Base-by-base conservation (phyloP, 805 yeast species). In the Myxozyma kluyveri region DNA sequence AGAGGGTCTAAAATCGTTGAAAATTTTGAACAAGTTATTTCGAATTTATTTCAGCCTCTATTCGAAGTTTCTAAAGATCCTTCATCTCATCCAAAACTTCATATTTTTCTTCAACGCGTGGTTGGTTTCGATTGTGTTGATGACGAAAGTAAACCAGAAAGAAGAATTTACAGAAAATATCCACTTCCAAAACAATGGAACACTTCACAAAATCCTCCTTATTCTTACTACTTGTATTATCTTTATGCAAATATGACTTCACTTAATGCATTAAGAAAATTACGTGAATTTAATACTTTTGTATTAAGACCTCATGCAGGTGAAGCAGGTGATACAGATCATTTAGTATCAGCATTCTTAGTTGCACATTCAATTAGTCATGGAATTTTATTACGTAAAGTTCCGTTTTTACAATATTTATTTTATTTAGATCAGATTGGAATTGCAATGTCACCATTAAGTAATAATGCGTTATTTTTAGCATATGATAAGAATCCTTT, bases 251-350 rank as follows among this genome's bases (percentile, higher is more conserved):
- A 90, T 69, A 69, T 93, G 69, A 81, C 95, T 1, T 80, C 96
- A 6, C 76, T 93, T 68, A 93, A 93, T 66, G 82, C 84, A 58
- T 85, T 91, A 81, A 80, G 99, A 70, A 72, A 75, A 31, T 76
- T 73, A 52, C 77, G 90, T 52, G 85, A 86, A 0, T 86, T 81
- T 70, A 90, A 86, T 67, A 90, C 97, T 0, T 84, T 93, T 70
- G 95, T 88, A n/a, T 73, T 93, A 63, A 80, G 99, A 64, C 99
- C 99, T 2, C 99, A 93, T 69, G 88, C 96, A 62, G 99, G 99
- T 58, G 99, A 93, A 70, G 99, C 99, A n/a, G 99, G 99, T 54
- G 99, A 93, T 66, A 97, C 98, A 1, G 98, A 93, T 65, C 99
- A 93, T 73, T 75, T 95, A 65, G 87, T 90, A 41, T 79, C 90